Conservation (phyloP, 352 stramenopile genomes). For the Globisporangium abappressorium region DNA sequence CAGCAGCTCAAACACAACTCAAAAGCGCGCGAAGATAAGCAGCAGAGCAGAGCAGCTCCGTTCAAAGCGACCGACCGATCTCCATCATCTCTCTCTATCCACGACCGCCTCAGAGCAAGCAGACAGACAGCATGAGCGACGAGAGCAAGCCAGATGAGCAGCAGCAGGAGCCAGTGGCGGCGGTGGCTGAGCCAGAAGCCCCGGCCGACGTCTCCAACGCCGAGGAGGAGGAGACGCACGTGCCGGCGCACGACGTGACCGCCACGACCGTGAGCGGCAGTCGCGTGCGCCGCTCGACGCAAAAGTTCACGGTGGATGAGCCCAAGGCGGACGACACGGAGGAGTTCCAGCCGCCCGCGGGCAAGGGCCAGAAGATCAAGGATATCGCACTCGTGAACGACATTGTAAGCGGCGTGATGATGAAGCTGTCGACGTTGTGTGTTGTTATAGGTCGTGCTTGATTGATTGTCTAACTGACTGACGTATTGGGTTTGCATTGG, state of each 20-base stretch:
- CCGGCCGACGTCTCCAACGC: background rate
- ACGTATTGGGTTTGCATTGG: background rate
- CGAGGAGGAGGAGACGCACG: slow-evolving; percentile 10
- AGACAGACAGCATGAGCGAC: slow-evolving; percentile 2
- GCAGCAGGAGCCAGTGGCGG: background rate
- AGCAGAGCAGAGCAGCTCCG: too few relatives aligned
- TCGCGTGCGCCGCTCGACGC: slow-evolving; percentile 59
- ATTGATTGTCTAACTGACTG: background rate
- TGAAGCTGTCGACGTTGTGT: background rate
- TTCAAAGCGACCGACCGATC: too few relatives aligned
- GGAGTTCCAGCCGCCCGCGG: slow-evolving; percentile 58
- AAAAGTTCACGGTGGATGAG: slow-evolving; percentile 62
- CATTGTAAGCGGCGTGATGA: slow-evolving; percentile 31
- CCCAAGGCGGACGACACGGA: slow-evolving; percentile 49
- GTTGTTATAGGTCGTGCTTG: background rate
- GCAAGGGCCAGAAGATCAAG: slow-evolving; percentile 51
- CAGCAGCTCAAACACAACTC: too few relatives aligned
- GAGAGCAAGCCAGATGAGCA: slow-evolving; percentile 15
- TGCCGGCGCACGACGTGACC: slow-evolving; percentile 13
- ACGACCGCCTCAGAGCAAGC: too few relatives aligned
- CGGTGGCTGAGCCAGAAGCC: background rate
- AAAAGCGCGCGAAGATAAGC: too few relatives aligned
- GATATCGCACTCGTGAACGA: slow-evolving; percentile 58
- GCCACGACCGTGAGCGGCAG: slow-evolving; percentile 32
- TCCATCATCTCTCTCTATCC: too few relatives aligned